Base-by-base conservation (phyloP, 2,329 filamentous ascomycete species). In the Cercospora sp. region DNA sequence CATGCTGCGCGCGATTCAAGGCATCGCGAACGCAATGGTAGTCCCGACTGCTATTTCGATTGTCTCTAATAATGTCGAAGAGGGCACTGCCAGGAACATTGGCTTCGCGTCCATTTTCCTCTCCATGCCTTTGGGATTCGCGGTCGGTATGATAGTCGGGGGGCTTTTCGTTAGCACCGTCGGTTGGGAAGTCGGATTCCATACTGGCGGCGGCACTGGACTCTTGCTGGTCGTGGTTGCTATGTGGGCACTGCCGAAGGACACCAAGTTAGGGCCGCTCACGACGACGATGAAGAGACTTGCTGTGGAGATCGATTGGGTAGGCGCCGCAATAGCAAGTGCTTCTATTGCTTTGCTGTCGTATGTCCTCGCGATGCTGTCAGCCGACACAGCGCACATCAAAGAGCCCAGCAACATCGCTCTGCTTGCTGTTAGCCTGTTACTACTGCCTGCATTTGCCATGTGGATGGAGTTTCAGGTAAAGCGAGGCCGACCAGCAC, bases 401-500 rank as follows among this genome's bases (percentile, higher is more conserved):
- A 30, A 60, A 10, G 33, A 31, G 13, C 57, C 70, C 6, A 65
- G 58, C 4, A 73, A 69, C 20, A 73, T 74, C 28, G 78, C 79
- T 0, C 74, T 87, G 1, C 75, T 89, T 0, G 77, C 78, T 2
- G 66, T 86, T 5, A 81, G 82, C 7, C 67, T 82, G 2, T 69
- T 79, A 5, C 70, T 82, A 1, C 75, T 88, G 2, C 82, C 84
- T 0, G 74, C 78, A 0, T 90, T 90, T 73, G 77, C 85, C 53
- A 75, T 78, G 9, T 90, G 88, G 88, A 83, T 87, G 68, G 79
- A 81, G 10, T 78, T 79, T 3, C 85, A 84, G 60, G 83, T 84
- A 55, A 79, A 77, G 13, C 73, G 75, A 0, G 79, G 80, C 9
- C 80, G 79, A 2, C 84, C 86, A 12, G 86, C 87, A 0, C 75